Evolutionary conservation across 2,329 filamentous ascomycete species (phyloP).

Genomic region (Penicillium sp.): DNA sequence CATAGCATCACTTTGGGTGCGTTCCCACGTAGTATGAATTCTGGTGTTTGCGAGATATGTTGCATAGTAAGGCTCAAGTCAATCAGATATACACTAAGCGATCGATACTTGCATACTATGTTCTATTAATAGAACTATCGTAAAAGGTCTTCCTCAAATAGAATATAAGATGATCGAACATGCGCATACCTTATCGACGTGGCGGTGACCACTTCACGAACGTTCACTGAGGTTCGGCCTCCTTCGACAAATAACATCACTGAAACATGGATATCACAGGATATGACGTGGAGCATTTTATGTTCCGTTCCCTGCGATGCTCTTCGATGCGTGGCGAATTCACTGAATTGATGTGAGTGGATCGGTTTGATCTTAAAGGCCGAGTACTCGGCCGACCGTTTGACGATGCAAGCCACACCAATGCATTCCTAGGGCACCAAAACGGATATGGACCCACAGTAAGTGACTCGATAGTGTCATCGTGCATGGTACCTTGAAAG

Average conservation of each 20-base stretch:
- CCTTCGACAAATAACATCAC: background rate
- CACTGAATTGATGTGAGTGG: background rate
- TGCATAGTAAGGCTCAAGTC: too few species aligned
- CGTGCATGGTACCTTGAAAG: conserved; percentile 3
- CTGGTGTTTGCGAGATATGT: too few species aligned
- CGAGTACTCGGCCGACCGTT: background rate
- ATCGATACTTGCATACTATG: too few species aligned
- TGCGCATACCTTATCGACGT: too few species aligned
- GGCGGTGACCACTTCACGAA: background rate
- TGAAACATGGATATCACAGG: background rate
- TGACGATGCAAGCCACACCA: background rate
- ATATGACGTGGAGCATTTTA: background rate
- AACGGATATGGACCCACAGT: background rate
- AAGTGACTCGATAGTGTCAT: background rate
- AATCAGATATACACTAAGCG: too few species aligned
- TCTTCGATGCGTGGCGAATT: background rate
- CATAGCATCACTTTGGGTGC: background rate
- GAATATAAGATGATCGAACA: too few species aligned
- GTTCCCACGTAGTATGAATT: too few species aligned
- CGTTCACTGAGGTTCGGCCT: background rate
- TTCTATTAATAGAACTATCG: too few species aligned
- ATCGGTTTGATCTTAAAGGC: background rate
- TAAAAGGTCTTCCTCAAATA: too few species aligned
- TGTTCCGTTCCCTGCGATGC: background rate
- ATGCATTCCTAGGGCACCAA: background rate